Conservation (phyloP, 2,329 filamentous ascomycete genomes). For the Teratosphaeriaceae sp. region DNA sequence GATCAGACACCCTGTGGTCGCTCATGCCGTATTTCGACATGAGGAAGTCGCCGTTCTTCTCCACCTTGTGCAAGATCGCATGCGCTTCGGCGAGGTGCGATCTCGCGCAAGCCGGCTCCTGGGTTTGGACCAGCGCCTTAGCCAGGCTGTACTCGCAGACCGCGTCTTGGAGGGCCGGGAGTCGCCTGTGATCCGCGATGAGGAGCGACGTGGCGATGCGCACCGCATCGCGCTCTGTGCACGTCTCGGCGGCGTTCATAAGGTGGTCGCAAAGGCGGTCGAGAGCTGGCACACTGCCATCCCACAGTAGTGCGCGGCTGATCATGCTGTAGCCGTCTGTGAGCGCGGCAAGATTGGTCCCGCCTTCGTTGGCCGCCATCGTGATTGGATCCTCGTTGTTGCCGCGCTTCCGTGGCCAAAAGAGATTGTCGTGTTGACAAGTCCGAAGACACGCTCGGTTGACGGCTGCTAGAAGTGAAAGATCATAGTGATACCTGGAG, state of each 20-base stretch:
- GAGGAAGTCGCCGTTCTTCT: too few species aligned
- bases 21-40: too few species aligned
- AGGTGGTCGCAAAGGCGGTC: neutral
- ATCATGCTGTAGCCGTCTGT: neutral
- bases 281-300: neutral
- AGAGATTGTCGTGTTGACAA: too few species aligned
- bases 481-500: too few species aligned
- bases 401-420: neutral
- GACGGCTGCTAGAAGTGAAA: too few species aligned
- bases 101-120: constrained; percentile 84
- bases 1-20: too few species aligned
- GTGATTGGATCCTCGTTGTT: neutral
- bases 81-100: too few species aligned
- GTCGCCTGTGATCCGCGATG: neutral
- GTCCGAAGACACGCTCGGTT: too few species aligned
- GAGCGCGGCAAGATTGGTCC: neutral
- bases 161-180: neutral
- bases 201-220: neutral
- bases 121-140: constrained; percentile 39
- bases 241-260: neutral
- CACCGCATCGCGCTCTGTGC: neutral
- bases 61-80: too few species aligned
- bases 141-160: neutral
- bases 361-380: neutral
- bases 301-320: neutral